A percentile compares a stretch with the other conserved stretches of the same genome.
Conservation (phyloP, 1,284 basidiomycete genomes). For the Leccinum pachyderme region DNA sequence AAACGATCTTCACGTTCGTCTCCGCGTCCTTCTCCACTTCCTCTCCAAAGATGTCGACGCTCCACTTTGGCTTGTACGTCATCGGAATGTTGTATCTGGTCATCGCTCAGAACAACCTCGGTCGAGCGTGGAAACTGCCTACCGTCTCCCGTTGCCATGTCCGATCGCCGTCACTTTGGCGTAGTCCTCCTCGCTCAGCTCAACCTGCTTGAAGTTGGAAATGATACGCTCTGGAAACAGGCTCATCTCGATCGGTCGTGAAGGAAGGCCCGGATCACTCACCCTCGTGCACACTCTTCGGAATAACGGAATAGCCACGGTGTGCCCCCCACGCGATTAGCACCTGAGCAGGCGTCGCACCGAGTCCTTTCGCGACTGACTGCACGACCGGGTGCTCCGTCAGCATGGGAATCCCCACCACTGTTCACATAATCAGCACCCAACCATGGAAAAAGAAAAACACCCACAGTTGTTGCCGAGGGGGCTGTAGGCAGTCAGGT, state of each 20-base stretch:
- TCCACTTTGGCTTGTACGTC: slow-evolving; percentile 62
- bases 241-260: neutral
- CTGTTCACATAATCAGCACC: slow-evolving; percentile 31
- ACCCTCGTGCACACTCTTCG: slow-evolving; percentile 64
- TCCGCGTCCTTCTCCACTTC: slow-evolving; percentile 53
- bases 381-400: slow-evolving; percentile 63
- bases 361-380: slow-evolving; percentile 56
- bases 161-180: slow-evolving; percentile 57
- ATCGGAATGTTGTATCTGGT: slow-evolving; percentile 62
- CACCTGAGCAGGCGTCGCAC: slow-evolving; percentile 64
- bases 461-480: slow-evolving; percentile 74
- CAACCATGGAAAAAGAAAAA: neutral
- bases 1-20: slow-evolving; percentile 45
- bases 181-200: slow-evolving; percentile 62
- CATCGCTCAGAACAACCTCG: neutral
- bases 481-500: slow-evolving; percentile 83
- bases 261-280: neutral
- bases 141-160: slow-evolving; percentile 50
- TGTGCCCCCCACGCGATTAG: slow-evolving; percentile 69
- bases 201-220: slow-evolving; percentile 71
- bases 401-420: slow-evolving; percentile 55
- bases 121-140: slow-evolving; percentile 6
- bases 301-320: slow-evolving; percentile 68
- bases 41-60: slow-evolving; percentile 68
- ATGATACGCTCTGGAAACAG: slow-evolving; percentile 46